Evolutionary conservation across 768 basidiomycete species (phyloP).

Genomic region (Rhizopogon sp.): DNA sequence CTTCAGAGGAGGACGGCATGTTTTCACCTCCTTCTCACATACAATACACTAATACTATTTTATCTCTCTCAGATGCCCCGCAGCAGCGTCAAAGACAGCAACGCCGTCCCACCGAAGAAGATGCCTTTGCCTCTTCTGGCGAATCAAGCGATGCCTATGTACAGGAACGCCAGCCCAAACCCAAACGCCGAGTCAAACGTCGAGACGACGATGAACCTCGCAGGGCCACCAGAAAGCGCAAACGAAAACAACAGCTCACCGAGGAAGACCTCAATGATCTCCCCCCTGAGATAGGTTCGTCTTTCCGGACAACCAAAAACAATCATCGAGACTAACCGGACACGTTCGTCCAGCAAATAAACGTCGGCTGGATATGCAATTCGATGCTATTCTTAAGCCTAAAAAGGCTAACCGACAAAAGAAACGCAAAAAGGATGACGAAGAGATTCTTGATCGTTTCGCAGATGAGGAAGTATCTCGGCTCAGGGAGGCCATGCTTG

Average conservation of each 20-base stretch:
- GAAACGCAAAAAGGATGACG: slow-evolving; percentile 73
- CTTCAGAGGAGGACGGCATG: slow-evolving; percentile 60
- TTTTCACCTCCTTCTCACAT: background rate
- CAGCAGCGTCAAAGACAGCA: slow-evolving; percentile 36
- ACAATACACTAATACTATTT: too few relatives aligned
- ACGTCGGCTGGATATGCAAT: slow-evolving; percentile 71
- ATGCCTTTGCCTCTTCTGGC: slow-evolving; percentile 29
- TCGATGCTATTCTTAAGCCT: slow-evolving; percentile 83
- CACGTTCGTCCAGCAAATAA: slow-evolving; percentile 53
- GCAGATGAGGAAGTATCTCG: slow-evolving; percentile 89
- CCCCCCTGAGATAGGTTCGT: slow-evolving; percentile 73
- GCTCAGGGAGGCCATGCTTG: slow-evolving; percentile 85
- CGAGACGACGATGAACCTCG: slow-evolving; percentile 41
- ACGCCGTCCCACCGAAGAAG: slow-evolving; percentile 28
- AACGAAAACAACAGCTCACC: slow-evolving; percentile 50
- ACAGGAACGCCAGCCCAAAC: slow-evolving; percentile 25
- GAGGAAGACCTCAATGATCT: slow-evolving; percentile 66
- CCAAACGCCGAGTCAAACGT: slow-evolving; percentile 20
- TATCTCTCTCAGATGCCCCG: slow-evolving; percentile 31
- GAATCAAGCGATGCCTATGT: slow-evolving; percentile 54
- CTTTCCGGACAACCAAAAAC: too few relatives aligned
- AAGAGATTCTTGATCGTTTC: slow-evolving; percentile 78
- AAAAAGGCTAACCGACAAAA: slow-evolving; percentile 63
- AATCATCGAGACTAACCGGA: background rate
- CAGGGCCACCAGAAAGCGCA: slow-evolving; percentile 46